phyloP scores from a whole-genome alignment of 2,329 filamentous ascomycete genomes.

The Claviceps humidiphila region DNA sequence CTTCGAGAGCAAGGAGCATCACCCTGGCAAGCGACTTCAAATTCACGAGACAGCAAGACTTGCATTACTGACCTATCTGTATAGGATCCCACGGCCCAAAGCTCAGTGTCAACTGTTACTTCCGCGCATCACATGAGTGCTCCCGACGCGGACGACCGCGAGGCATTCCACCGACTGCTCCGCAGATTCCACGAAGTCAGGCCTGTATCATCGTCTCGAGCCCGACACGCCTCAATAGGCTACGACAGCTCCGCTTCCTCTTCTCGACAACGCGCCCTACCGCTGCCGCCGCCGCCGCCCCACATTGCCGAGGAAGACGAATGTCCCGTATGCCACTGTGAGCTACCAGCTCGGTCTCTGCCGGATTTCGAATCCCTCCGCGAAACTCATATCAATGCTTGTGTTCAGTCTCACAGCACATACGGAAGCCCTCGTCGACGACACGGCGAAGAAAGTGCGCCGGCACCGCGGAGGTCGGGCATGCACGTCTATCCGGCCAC shows the following conservation, averaged over 20 bases:
- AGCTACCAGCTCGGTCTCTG: constrained; percentile 47
- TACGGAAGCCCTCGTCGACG: constrained; percentile 26
- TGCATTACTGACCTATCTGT: background rate
- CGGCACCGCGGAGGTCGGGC: constrained; percentile 35
- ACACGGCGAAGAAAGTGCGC: constrained; percentile 12
- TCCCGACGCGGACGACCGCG: constrained; percentile 16
- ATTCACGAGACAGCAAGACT: too few species aligned
- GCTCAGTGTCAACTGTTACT: constrained; percentile 7
- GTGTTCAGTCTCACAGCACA: constrained; percentile 41
- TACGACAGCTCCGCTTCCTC: constrained; percentile 19
- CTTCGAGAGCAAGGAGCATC: constrained; percentile 29
- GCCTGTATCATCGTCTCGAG: constrained; percentile 9
- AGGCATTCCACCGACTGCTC: constrained; percentile 19
- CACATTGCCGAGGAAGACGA: constrained; percentile 61
- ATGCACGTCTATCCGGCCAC: constrained; percentile 53
- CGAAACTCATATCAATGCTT: constrained; percentile 44
- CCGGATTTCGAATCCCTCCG: constrained; percentile 40
- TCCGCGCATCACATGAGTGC: constrained; percentile 17
- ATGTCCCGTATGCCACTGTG: constrained; percentile 62
- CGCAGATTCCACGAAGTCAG: constrained; percentile 11
- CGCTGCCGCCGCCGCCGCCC: constrained; percentile 31
- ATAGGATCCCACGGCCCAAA: constrained; percentile 12
- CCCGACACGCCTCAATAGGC: constrained; percentile 17
- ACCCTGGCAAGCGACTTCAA: constrained; percentile 28
- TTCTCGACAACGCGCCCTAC: constrained; percentile 24